A percentile compares a stretch with the other conserved stretches of the same genome.
Conservation (phyloP, 2,329 filamentous ascomycete genomes). For the Fusarium anguioides region DNA sequence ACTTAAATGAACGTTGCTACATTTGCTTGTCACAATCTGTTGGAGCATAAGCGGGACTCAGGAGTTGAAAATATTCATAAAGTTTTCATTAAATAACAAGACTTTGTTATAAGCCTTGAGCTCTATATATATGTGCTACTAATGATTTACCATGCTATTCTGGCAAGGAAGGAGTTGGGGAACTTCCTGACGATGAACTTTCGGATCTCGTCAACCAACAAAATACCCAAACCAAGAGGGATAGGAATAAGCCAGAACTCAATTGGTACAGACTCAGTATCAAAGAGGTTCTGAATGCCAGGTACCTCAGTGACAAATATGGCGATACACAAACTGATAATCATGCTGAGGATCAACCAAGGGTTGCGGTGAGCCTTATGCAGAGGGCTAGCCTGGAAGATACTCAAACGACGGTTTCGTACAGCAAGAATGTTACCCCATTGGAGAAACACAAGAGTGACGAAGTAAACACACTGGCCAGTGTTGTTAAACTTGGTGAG, state of each 20-base stretch:
- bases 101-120: too few species aligned
- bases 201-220: conserved; percentile 63
- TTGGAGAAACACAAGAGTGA: conserved; percentile 64
- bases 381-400: conserved; percentile 63
- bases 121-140: too few species aligned
- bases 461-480: conserved; percentile 65
- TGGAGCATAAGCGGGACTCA: too few species aligned
- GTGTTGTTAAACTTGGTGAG: conserved; percentile 60
- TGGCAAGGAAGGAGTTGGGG: conserved; percentile 58
- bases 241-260: conserved; percentile 65
- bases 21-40: too few species aligned
- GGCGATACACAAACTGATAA: conserved; percentile 61
- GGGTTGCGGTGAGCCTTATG: conserved; percentile 60
- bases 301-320: conserved; percentile 65
- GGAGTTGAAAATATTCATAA: too few species aligned
- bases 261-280: conserved; percentile 61
- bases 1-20: too few species aligned
- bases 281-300: conserved; percentile 60
- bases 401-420: conserved; percentile 62
- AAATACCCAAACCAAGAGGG: conserved; percentile 60
- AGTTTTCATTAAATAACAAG: too few species aligned
- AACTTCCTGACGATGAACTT: conserved; percentile 61
- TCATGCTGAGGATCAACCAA: conserved; percentile 59
- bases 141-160: conserved; percentile 58
- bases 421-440: conserved; percentile 65